Conservation (phyloP, 1,284 basidiomycete species). For the Inonotus obliquus region DNA sequence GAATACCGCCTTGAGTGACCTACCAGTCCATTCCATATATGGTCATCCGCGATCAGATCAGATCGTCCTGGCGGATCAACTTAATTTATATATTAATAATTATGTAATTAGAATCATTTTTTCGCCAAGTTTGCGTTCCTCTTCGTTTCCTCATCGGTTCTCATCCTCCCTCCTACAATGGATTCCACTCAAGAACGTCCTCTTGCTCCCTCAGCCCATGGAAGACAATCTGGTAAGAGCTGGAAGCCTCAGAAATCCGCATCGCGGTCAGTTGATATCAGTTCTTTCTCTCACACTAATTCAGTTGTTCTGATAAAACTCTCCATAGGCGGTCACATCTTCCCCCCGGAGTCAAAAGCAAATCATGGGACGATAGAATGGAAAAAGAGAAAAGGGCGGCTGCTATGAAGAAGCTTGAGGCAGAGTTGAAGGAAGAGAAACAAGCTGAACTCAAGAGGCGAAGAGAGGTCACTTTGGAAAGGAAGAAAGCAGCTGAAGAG, state of each 20-base stretch:
- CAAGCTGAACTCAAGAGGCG: slow-evolving; percentile 57
- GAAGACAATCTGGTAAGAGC: slow-evolving; percentile 60
- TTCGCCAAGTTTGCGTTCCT: no score
- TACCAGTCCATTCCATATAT: no score
- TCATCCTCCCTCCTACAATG: not conserved
- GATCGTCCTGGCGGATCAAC: not conserved
- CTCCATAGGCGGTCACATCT: slow-evolving; percentile 58
- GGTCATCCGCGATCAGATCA: not conserved
- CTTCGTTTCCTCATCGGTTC: not conserved
- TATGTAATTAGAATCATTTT: not conserved
- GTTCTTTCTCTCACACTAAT: not conserved
- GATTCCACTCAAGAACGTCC: slow-evolving; percentile 24
- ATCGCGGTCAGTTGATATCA: slow-evolving; percentile 47
- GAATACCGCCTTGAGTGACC: not conserved
- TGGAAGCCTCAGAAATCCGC: slow-evolving; percentile 65
- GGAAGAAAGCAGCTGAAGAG: slow-evolving; percentile 68
- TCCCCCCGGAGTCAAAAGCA: slow-evolving; percentile 59
- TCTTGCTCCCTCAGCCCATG: slow-evolving; percentile 49
- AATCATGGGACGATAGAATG: slow-evolving; percentile 65
- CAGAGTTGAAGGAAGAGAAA: slow-evolving; percentile 73
- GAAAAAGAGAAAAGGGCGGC: slow-evolving; percentile 55
- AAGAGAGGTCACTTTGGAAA: slow-evolving; percentile 60
- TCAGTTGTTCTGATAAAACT: not conserved
- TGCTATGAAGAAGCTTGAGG: slow-evolving; percentile 67
- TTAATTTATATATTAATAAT: not conserved